Evolutionary conservation across 2,329 filamentous ascomycete genomes (phyloP).

Genomic region (Monilinia polystroma): DNA sequence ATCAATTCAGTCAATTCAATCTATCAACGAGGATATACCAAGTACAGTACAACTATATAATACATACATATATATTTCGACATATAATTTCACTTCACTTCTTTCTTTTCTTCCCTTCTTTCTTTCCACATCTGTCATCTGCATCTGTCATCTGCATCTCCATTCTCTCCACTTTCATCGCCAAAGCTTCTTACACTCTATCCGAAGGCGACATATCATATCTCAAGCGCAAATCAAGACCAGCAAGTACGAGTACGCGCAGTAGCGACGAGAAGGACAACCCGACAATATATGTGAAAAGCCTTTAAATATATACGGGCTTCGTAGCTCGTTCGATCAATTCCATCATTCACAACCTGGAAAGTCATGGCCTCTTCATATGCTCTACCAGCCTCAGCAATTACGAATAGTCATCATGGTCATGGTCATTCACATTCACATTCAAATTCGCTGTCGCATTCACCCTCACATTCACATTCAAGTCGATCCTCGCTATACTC

Average conservation of each 20-base stretch:
- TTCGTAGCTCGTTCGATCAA: constrained; percentile 29
- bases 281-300: constrained; percentile 9
- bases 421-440: constrained; percentile 18
- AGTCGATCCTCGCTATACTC: constrained; percentile 32
- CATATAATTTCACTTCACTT: background rate
- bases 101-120: background rate
- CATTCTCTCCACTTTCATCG: background rate
- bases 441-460: no score
- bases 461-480: constrained; percentile 38
- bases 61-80: no score
- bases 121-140: background rate
- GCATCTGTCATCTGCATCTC: background rate
- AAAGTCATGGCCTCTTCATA: constrained; percentile 40
- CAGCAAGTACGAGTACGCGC: no score
- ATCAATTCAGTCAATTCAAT: no score
- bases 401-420: constrained; percentile 36
- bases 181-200: constrained; percentile 19
- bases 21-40: background rate
- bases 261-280: background rate
- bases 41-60: no score
- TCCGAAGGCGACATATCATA: constrained; percentile 3
- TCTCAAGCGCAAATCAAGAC: constrained; percentile 12
- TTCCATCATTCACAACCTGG: constrained; percentile 18
- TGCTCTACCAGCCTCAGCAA: constrained; percentile 39
- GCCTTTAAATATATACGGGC: constrained; percentile 23